Evolutionary conservation across 768 basidiomycete genomes (phyloP).

Genomic region (Rhodotorula diobovata): DNA sequence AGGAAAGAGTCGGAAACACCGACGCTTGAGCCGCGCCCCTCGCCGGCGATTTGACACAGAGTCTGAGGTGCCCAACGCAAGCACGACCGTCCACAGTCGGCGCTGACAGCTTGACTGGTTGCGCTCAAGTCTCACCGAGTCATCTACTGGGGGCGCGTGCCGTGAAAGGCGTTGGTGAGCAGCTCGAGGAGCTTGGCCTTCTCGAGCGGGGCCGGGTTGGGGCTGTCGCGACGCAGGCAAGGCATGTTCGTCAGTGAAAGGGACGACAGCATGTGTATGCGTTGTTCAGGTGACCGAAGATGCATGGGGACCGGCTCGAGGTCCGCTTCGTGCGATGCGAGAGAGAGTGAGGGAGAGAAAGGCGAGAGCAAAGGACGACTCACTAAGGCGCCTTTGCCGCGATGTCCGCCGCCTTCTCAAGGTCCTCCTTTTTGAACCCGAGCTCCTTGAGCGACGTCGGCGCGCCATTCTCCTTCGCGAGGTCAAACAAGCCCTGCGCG

Average conservation of each 20-base stretch:
- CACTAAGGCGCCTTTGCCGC: slow-evolving; percentile 49
- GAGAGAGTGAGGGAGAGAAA: neutral
- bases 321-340: no score
- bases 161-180: slow-evolving; percentile 26
- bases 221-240: slow-evolving; percentile 19
- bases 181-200: slow-evolving; percentile 39
- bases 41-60: no score
- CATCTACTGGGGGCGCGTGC: neutral
- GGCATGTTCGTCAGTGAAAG: neutral
- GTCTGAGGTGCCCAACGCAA: no score
- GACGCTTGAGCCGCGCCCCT: no score
- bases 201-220: slow-evolving; percentile 50
- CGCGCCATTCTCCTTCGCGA: slow-evolving; percentile 45
- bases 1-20: no score
- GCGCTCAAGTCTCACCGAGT: no score
- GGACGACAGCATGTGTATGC: no score
- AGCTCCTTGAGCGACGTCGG: slow-evolving; percentile 47
- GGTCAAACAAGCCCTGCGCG: slow-evolving; percentile 45
- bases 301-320: no score
- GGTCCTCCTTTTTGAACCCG: slow-evolving; percentile 51
- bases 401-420: slow-evolving; percentile 50
- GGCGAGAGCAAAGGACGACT: neutral
- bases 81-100: no score
- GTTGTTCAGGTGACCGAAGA: no score
- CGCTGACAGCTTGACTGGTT: fast-evolving